phyloP scores from a whole-genome alignment of 495 filamentous ascomycete species.

The Aspergillus olivimuriae region DNA sequence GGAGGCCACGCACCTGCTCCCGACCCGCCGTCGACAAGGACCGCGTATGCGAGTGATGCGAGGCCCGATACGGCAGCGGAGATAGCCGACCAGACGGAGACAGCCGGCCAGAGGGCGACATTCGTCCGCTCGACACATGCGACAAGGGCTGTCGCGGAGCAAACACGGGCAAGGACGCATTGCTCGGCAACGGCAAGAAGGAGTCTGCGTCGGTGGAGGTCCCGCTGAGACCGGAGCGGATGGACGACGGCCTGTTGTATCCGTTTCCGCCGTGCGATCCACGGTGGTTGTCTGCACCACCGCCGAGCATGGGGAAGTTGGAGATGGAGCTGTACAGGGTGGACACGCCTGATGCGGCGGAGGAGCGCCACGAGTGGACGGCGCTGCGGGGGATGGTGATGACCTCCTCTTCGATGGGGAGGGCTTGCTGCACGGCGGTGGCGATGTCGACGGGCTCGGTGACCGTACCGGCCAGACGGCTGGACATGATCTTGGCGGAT shows the following conservation, averaged over 20 bases:
- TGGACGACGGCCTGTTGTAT: slow-evolving; percentile 15
- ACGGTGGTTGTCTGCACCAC: neutral
- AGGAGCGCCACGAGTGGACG: slow-evolving; percentile 36
- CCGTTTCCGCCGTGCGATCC: neutral
- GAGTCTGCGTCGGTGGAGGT: slow-evolving; percentile 29
- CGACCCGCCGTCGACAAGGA: slow-evolving; percentile 29
- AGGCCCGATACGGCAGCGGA: slow-evolving; percentile 7
- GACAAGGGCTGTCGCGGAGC: slow-evolving; percentile 27
- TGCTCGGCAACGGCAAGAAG: slow-evolving; percentile 18
- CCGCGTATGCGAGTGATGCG: slow-evolving; percentile 16
- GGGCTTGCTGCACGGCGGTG: slow-evolving; percentile 22
- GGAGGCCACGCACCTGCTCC: slow-evolving; percentile 32
- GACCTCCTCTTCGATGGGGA: slow-evolving; percentile 32
- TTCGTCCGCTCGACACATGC: slow-evolving; percentile 9
- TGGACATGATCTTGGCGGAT: slow-evolving; percentile 34
- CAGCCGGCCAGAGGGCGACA: slow-evolving; percentile 12
- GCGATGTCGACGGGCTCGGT: slow-evolving; percentile 24
- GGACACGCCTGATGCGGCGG: slow-evolving; percentile 31
- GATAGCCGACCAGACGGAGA: slow-evolving; percentile 12
- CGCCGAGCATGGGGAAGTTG: slow-evolving; percentile 18
- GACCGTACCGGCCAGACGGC: slow-evolving; percentile 18
- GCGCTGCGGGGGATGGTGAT: slow-evolving; percentile 34
- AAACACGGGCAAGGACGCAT: slow-evolving; percentile 30
- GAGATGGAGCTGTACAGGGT: slow-evolving; percentile 27
- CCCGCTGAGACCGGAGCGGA: slow-evolving; percentile 28